phyloP scores from a whole-genome alignment of 495 filamentous ascomycete species.

The Talaromyces trachyspermus region DNA sequence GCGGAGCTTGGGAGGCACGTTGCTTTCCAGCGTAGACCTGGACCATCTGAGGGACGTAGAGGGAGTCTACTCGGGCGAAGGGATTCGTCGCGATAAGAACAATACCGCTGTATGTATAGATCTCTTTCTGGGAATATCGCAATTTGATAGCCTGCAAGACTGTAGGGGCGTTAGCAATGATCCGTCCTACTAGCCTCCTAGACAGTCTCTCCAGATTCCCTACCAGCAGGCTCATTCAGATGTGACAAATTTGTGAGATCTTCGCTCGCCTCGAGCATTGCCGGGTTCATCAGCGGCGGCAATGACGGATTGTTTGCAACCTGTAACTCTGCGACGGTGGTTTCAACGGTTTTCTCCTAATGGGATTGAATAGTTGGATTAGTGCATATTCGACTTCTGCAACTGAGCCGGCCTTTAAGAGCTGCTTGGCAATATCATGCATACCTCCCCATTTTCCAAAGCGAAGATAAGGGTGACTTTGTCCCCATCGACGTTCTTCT shows the following conservation, averaged over 20 bases:
- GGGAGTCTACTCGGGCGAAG: constrained; percentile 93
- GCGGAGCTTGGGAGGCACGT: constrained; percentile 89
- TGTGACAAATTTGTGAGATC: constrained; percentile 97
- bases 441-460: constrained; percentile 89
- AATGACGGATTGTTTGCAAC: constrained; percentile 61
- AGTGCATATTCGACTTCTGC: constrained; percentile 15
- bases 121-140: constrained; percentile 97
- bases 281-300: constrained; percentile 94
- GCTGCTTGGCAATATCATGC: constrained; percentile 11
- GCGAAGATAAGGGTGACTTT: constrained; percentile 81
- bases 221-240: constrained; percentile 97
- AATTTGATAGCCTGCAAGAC: constrained; percentile 96
- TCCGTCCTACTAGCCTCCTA: too few species aligned
- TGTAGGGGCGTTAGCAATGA: constrained; percentile 40
- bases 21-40: constrained; percentile 98
- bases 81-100: constrained; percentile 98
- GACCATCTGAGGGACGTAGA: constrained; percentile 98
- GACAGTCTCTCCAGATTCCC: constrained; percentile 14
- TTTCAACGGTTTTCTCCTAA: constrained; percentile 75
- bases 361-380: constrained; percentile 46
- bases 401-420: not conserved
- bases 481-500: constrained; percentile 75
- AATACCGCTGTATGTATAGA: constrained; percentile 99
- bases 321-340: constrained; percentile 71
- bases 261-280: constrained; percentile 97